phyloP scores from a whole-genome alignment of 305 asterid genomes.

The Fraxinus sp. region DNA sequence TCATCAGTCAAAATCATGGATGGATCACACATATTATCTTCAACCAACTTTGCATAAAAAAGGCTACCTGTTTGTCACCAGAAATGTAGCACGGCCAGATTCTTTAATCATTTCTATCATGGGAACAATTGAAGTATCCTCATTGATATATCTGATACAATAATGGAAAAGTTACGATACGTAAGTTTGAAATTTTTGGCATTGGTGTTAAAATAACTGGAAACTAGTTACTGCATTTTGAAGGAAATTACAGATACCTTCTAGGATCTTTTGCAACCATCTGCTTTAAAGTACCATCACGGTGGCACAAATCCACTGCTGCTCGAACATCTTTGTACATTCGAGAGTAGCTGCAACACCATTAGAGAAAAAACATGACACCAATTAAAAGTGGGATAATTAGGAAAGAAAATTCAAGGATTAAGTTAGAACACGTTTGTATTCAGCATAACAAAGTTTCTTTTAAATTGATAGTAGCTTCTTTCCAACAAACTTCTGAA shows the following conservation, averaged over 20 bases:
- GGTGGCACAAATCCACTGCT: conserved; percentile 97
- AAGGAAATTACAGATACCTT: conserved; percentile 48
- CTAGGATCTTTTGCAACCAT: conserved; percentile 93
- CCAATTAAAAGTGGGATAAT: conserved; percentile 8
- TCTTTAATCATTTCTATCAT: conserved; percentile 93
- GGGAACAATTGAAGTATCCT: conserved; percentile 72
- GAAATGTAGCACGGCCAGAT: conserved; percentile 88
- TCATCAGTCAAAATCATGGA: neutral
- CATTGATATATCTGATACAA: conserved; percentile 60
- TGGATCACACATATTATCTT: neutral
- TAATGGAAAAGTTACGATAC: conserved; percentile 17
- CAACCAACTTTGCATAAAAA: neutral
- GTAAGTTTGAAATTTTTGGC: conserved; percentile 6
- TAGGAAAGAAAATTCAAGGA: neutral
- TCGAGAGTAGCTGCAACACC: conserved; percentile 63
- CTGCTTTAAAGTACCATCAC: conserved; percentile 96
- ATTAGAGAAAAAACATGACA: conserved; percentile 30
- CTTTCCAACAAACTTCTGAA: neutral
- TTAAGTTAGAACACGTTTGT: conserved; percentile 9
- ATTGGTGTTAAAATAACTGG: neutral
- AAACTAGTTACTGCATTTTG: conserved; percentile 11
- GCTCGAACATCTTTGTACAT: conserved; percentile 94
- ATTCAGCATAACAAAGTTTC: conserved; percentile 14
- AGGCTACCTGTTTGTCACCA: conserved; percentile 94
- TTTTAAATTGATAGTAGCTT: neutral